Evolutionary conservation across 495 filamentous ascomycete species (phyloP).

Genomic region (Polyplosphaeria fusca): DNA sequence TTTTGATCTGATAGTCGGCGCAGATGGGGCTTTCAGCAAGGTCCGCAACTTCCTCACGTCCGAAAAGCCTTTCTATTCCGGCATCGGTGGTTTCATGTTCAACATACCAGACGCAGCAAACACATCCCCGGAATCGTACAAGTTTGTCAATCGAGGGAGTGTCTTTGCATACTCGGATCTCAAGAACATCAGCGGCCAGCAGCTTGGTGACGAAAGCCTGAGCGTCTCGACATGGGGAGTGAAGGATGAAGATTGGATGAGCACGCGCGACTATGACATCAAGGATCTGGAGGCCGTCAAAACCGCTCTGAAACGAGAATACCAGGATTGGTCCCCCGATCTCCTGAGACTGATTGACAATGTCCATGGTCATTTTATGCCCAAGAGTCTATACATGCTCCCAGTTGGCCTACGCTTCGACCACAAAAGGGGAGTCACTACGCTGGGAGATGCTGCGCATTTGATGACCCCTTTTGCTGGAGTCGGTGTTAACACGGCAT

Average conservation of each 20-base stretch:
- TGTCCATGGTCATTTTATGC: constrained; percentile 1
- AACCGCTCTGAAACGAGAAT: constrained; percentile 16
- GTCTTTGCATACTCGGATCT: constrained; percentile 45
- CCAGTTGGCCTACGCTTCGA: constrained; percentile 52
- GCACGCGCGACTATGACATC: constrained; percentile 37
- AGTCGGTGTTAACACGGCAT: constrained; percentile 58
- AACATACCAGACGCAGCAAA: constrained; percentile 33
- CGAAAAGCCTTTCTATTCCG: constrained; percentile 50
- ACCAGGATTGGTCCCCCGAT: constrained; percentile 30
- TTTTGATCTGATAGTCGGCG: constrained; percentile 58
- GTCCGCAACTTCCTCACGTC: constrained; percentile 50
- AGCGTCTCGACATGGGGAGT: constrained; percentile 36
- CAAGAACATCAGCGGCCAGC: constrained; percentile 46
- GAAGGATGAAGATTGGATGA: constrained; percentile 43
- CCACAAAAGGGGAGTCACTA: constrained; percentile 45
- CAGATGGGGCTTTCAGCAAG: constrained; percentile 60
- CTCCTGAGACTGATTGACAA: constrained; percentile 17
- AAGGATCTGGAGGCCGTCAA: constrained; percentile 7
- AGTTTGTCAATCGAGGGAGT: constrained; percentile 48
- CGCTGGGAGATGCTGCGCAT: constrained; percentile 63
- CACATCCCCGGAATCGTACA: constrained; percentile 38
- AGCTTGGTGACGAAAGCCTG: constrained; percentile 48
- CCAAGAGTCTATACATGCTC: constrained; percentile 48
- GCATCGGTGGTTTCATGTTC: constrained; percentile 38
- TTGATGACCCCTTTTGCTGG: constrained; percentile 61